phyloP scores from a whole-genome alignment of 345 rosid species.

The Linum lewisii region DNA sequence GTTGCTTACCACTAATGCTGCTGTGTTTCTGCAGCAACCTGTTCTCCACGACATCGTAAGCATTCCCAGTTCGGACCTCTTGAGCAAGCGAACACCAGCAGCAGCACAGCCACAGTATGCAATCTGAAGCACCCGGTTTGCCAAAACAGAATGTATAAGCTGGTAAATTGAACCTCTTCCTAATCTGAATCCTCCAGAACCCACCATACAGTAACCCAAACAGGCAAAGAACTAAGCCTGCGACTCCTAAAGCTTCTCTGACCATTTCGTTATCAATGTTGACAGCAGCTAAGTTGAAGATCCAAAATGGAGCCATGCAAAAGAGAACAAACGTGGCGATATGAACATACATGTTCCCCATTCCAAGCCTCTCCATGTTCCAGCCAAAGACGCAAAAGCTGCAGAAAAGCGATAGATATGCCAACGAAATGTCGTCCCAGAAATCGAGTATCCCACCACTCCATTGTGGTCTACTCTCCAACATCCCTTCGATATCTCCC shows the following conservation, averaged over 20 bases:
- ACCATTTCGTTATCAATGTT: constrained; percentile 51
- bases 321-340: constrained; percentile 78
- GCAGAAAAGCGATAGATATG: constrained; percentile 77
- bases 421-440: constrained; percentile 80
- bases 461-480: constrained; percentile 58
- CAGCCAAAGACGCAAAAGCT: constrained; percentile 86
- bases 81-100: constrained; percentile 95
- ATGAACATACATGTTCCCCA: constrained; percentile 95
- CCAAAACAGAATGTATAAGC: constrained; percentile 68
- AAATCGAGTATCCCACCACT: constrained; percentile 81
- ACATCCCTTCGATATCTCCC: constrained; percentile 25
- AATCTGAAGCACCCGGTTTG: constrained; percentile 42
- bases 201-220: constrained; percentile 92
- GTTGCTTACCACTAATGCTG: constrained; percentile 12
- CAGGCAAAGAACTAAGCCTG: constrained; percentile 63
- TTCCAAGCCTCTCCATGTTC: constrained; percentile 95
- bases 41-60: constrained; percentile 60
- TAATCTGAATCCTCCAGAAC: constrained; percentile 93
- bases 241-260: constrained; percentile 51
- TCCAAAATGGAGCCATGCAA: constrained; percentile 89
- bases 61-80: constrained; percentile 73
- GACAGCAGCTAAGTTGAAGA: constrained; percentile 80
- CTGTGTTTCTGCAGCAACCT: constrained; percentile 28
- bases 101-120: constrained; percentile 73
- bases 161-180: constrained; percentile 74